phyloP scores from a whole-genome alignment of 1,139 yeast species.

The Pichia sp. region DNA sequence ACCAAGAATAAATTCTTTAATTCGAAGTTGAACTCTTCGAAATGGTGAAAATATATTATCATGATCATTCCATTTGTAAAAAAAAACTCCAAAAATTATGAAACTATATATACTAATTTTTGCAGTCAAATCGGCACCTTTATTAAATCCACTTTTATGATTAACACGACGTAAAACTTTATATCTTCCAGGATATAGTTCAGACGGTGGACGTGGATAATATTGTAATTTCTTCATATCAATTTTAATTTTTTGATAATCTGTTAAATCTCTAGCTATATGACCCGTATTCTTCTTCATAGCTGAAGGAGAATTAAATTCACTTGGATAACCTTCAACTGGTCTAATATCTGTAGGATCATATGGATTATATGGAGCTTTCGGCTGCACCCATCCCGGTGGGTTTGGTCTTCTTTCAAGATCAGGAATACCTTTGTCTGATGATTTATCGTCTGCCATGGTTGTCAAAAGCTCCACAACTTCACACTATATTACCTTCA shows the following conservation, averaged over 20 bases:
- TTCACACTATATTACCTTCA: too few relatives aligned
- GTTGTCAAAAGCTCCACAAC: not conserved
- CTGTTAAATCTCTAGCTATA: constrained; percentile 64
- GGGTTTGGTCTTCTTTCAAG: constrained; percentile 67
- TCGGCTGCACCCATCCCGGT: constrained; percentile 76
- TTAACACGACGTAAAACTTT: constrained; percentile 62
- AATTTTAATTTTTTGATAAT: constrained; percentile 62
- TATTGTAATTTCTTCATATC: constrained; percentile 69
- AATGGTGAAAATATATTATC: constrained; percentile 70
- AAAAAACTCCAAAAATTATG: constrained; percentile 56
- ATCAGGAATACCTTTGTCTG: constrained; percentile 11
- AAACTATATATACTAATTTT: constrained; percentile 42
- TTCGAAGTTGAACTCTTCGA: constrained; percentile 52
- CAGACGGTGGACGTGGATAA: constrained; percentile 73
- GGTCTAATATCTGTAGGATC: constrained; percentile 76
- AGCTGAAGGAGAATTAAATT: constrained; percentile 53
- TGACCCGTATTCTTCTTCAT: constrained; percentile 48
- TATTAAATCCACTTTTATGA: constrained; percentile 48
- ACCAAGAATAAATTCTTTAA: constrained; percentile 50
- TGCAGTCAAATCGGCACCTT: constrained; percentile 49
- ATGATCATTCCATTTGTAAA: constrained; percentile 77
- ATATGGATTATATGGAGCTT: constrained; percentile 80
- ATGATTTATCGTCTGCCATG: constrained; percentile 2
- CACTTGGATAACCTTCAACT: constrained; percentile 81
- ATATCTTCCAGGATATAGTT: constrained; percentile 71